Base-by-base conservation (phyloP, 2,329 filamentous ascomycete genomes). In the Aspergillus niger region DNA sequence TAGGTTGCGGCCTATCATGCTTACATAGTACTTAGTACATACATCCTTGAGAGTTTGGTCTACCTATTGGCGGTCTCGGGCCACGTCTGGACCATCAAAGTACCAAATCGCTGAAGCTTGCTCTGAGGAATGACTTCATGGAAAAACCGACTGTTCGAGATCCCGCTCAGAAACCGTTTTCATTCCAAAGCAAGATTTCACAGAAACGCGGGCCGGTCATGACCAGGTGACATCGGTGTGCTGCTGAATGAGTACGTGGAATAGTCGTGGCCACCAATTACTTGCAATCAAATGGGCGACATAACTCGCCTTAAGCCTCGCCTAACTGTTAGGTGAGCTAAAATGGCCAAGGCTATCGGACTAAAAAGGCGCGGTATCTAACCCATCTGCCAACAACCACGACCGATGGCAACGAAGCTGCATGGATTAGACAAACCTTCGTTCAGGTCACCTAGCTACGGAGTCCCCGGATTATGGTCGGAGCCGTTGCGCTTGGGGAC, bases 251-350 rank as follows among this genome's bases (percentile, higher is more conserved):
- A 17, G 26, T 50, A 50, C 47, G 47, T 50, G 47, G 26, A 50
- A 50, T 30, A 30, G 47, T 20, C 47, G n/a, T 28, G 47, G 47
- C 47, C 47, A 50, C 47, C 47, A 50, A 49, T 32, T 50, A 28
- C 26, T 26, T 49, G 47, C 7, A 8, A 41, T 10, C n/a, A 49
- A 7, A 26, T 13, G 24, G 8, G 28, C 6, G 24, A 50, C 47
- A n/a, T 55, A 55, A n/a, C n/a, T 41, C 30, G 6, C 24, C 24
- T 55, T 55, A 17, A 30, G 52, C 22, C 53, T 55, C 53, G 53
- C 30, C 39, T 32, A 55, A 50, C 41, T 41, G 53, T 47, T 47
- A 26, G 24, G 8, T 17, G n/a, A 32, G 47, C 47, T 50, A 50
- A 50, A 10, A 32, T 50, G 26, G 47, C 17, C 26, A 50, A 11